These are phyloP conservation scores for Cymbidium sinense DNA, from an alignment of 106 monocot species.

Conservation along the genomic window DNA sequence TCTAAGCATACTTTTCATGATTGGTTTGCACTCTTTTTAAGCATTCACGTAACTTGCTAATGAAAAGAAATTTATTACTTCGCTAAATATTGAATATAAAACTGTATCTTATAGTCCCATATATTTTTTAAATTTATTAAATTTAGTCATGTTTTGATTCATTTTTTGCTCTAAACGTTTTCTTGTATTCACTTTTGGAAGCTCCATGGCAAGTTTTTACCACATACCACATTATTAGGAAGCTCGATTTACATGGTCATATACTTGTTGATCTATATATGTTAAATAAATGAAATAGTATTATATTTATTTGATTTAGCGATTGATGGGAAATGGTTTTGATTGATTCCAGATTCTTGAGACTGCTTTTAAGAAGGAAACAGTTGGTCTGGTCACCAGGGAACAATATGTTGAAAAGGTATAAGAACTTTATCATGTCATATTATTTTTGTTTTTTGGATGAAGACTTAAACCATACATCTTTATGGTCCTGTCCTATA, in stretches of 20 bases:
- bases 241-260: neutral
- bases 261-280: neutral
- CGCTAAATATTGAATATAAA: neutral
- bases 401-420: constrained; percentile 99
- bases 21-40: neutral
- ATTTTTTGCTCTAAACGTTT: too few species aligned
- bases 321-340: neutral
- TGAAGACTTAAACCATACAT: neutral
- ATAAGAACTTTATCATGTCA: neutral
- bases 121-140: neutral
- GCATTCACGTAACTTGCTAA: neutral
- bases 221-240: neutral
- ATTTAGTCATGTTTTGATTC: neutral
- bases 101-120: neutral
- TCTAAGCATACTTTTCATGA: neutral
- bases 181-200: neutral
- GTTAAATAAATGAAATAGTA: neutral
- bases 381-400: constrained; percentile 92
- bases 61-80: neutral
- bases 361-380: constrained; percentile 99
- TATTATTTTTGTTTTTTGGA: neutral
- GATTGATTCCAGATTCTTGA: constrained; percentile 69
- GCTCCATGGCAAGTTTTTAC: neutral
- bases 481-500: neutral
- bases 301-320: neutral